phyloP scores from a whole-genome alignment of 2,329 filamentous ascomycete species.

The Cadophora gregata region DNA sequence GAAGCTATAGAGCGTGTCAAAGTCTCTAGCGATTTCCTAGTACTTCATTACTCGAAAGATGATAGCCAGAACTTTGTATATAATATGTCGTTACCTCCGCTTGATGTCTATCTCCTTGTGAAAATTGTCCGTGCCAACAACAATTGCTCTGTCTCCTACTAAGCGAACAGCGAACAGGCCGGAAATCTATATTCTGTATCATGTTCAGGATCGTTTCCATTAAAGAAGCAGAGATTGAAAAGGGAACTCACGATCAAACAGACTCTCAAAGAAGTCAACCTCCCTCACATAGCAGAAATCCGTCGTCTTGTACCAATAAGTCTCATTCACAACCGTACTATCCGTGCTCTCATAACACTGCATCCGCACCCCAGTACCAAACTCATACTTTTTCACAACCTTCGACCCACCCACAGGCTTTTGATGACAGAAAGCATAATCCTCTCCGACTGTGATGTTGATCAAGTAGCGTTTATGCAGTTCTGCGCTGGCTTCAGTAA shows the following conservation, averaged over 20 bases:
- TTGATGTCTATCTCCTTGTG: no score
- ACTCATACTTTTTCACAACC: conserved; percentile 23
- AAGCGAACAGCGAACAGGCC: conserved; percentile 14
- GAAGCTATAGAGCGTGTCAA: not conserved
- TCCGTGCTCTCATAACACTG: conserved; percentile 24
- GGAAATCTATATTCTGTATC: conserved; percentile 20
- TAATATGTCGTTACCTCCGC: not conserved
- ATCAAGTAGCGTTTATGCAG: conserved; percentile 26
- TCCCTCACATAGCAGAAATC: conserved; percentile 37
- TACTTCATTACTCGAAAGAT: not conserved
- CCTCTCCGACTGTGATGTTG: conserved; percentile 35
- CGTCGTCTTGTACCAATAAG: conserved; percentile 33
- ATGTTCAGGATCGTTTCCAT: not conserved
- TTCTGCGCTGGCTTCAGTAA: conserved; percentile 13
- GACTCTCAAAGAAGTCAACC: conserved; percentile 32
- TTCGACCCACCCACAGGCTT: not conserved
- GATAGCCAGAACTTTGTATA: not conserved
- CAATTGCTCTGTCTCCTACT: no score
- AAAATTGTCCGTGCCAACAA: not conserved
- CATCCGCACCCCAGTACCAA: conserved; percentile 16
- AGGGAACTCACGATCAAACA: conserved; percentile 31
- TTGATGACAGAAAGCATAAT: conserved; percentile 30
- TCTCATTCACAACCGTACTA: conserved; percentile 18
- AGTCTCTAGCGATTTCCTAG: not conserved
- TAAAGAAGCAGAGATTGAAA: not conserved